Percentiles rank a stretch among this genome's conserved stretches.
These are phyloP conservation scores for Tulasnella sp. DNA, from an alignment of 768 basidiomycete genomes.

Conservation along the genomic window DNA sequence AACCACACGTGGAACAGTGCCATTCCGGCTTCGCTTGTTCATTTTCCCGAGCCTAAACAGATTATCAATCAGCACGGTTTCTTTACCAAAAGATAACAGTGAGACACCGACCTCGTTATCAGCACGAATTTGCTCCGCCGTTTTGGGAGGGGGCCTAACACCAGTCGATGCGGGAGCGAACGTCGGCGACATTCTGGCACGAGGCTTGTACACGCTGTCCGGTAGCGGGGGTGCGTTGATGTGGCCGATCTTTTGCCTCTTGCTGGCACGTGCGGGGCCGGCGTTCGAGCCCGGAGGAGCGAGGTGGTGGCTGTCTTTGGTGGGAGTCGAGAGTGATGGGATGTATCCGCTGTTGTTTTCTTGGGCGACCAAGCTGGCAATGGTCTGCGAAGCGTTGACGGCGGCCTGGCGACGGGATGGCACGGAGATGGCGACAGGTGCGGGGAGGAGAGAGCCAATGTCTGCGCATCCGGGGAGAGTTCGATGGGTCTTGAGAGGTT, in stretches of 20 bases:
- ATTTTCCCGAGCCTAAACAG: conserved; percentile 49
- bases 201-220: conserved; percentile 19
- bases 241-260: conserved; percentile 28
- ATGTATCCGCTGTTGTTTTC: conserved; percentile 64
- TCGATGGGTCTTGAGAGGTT: conserved; percentile 85
- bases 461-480: conserved; percentile 86
- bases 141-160: conserved; percentile 5
- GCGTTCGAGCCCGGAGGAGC: conserved; percentile 40
- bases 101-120: conserved; percentile 14
- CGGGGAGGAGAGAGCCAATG: conserved; percentile 47
- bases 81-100: background rate
- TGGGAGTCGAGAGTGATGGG: conserved; percentile 30
- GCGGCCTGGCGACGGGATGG: conserved; percentile 77
- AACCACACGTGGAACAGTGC: conserved; percentile 95
- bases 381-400: conserved; percentile 74
- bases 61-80: background rate
- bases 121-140: conserved; percentile 6
- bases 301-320: conserved; percentile 18
- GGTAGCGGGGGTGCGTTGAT: conserved; percentile 25
- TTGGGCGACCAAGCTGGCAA: conserved; percentile 87
- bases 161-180: conserved; percentile 19
- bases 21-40: conserved; percentile 83
- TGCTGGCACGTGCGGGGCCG: conserved; percentile 30
- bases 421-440: conserved; percentile 59
- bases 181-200: conserved; percentile 14